These are phyloP conservation scores for Alopecurus myosuroides DNA, from an alignment of 176 grass and related monocot species.

Conservation along the genomic window DNA sequence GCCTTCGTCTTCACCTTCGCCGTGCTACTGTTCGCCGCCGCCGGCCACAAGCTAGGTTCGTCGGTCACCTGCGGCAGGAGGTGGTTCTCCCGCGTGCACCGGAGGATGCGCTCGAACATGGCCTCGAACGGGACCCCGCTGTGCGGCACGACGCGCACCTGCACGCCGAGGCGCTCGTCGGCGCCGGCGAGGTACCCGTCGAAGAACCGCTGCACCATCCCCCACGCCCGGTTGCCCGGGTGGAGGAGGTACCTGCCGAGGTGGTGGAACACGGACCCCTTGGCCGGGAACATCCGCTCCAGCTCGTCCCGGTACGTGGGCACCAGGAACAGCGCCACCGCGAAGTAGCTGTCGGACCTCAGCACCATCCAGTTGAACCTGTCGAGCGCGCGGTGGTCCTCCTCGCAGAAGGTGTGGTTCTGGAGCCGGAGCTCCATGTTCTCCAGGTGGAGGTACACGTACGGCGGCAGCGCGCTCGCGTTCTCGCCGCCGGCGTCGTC, in stretches of 20 bases:
- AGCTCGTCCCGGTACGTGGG: conserved; percentile 53
- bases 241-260: conserved; percentile 73
- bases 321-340: conserved; percentile 53
- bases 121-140: conserved; percentile 16
- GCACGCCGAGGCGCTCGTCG: conserved; percentile 54
- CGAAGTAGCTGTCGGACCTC: conserved; percentile 77
- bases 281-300: conserved; percentile 55
- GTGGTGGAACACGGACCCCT: conserved; percentile 69
- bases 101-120: conserved; percentile 43
- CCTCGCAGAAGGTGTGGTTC: conserved; percentile 63
- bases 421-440: conserved; percentile 13
- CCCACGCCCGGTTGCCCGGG: conserved; percentile 64
- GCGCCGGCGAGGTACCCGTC: conserved; percentile 60
- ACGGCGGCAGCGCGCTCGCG: conserved; percentile 32
- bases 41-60: neutral
- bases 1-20: conserved; percentile 27
- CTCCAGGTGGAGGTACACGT: conserved; percentile 57
- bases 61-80: conserved; percentile 40
- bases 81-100: conserved; percentile 38
- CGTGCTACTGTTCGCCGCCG: neutral
- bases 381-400: conserved; percentile 47
- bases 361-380: conserved; percentile 67
- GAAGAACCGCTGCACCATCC: conserved; percentile 50
- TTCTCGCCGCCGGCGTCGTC: neutral
- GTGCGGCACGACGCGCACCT: conserved; percentile 35